Evolutionary conservation across 2,329 filamentous ascomycete species (phyloP).

Genomic region (Fusarium sp.): DNA sequence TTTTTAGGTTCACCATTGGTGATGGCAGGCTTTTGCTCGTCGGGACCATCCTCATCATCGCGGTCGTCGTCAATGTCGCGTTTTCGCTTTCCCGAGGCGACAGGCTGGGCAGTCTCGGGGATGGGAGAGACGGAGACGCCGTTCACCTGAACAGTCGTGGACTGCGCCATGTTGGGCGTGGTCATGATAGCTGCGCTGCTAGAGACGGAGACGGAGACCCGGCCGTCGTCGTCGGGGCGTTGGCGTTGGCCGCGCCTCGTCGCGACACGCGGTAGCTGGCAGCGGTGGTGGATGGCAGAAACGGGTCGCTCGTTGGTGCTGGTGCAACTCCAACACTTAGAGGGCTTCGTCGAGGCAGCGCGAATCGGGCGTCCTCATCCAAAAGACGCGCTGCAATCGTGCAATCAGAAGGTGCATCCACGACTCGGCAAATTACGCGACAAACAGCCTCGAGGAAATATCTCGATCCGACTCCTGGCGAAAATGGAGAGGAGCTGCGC

Average conservation of each 20-base stretch:
- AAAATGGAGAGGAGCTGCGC: constrained; percentile 45
- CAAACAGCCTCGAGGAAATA: constrained; percentile 34
- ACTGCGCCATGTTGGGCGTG: constrained; percentile 54
- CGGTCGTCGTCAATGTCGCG: constrained; percentile 61
- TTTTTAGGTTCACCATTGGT: constrained; percentile 40
- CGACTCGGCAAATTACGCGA: constrained; percentile 38
- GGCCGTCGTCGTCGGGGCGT: constrained; percentile 40
- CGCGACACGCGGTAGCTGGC: constrained; percentile 53
- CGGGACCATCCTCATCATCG: constrained; percentile 44
- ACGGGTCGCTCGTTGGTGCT: constrained; percentile 43
- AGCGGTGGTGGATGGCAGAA: constrained; percentile 49
- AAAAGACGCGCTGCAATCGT: constrained; percentile 46
- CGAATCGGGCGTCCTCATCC: constrained; percentile 46
- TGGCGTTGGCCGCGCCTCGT: constrained; percentile 50
- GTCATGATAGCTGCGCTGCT: constrained; percentile 32
- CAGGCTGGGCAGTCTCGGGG: constrained; percentile 45
- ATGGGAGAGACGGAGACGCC: constrained; percentile 53
- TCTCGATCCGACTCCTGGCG: constrained; percentile 38
- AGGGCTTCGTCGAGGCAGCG: constrained; percentile 49
- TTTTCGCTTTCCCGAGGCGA: constrained; percentile 65
- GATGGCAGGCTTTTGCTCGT: constrained; percentile 40
- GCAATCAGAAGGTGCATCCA: constrained; percentile 41
- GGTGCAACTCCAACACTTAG: constrained; percentile 53
- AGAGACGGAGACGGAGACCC: constrained; percentile 13
- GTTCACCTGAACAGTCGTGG: constrained; percentile 52